Evolutionary conservation across 208 protist species (phyloP), one percentile per base, ranked within the genome.

Genomic region (Entamoeba moshkovskii): DNA sequence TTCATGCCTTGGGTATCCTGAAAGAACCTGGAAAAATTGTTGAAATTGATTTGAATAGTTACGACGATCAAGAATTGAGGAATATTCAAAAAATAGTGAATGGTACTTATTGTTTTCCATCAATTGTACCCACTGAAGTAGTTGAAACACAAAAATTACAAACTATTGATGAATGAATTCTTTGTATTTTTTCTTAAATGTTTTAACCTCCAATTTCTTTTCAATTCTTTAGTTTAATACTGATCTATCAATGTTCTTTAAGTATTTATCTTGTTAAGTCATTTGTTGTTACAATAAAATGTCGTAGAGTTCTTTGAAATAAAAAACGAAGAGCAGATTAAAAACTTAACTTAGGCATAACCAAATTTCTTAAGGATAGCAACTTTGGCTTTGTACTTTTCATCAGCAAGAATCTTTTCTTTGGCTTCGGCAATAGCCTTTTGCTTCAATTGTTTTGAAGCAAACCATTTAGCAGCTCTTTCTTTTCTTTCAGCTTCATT

Each of bases 401-500:
- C n/a, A 38, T 73, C 59, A 3, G 59, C 59, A 25, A 73, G n/a
- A 25, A 73, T 38, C n/a, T 73, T 73, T 42, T 73, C 59, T 73
- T 38, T 73, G 29, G 59, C 59, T 73, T 73, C 59, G 6, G 18
- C n/a, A 38, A 73, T 8, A 73, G 59, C n/a, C n/a, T 25, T 73
- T 25, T 25, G 29, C 29, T 73, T 73, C 59, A 42, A 42, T 42
- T 42, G 29, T 73, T 73, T 73, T 1, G 59, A 8, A 42, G 18
- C 59, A 38, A n/a, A 73, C 29, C n/a, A 73, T 38, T 73, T 73
- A 2, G 18, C 91, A 66, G 93, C 92, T 52, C 94, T 94, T 38
- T 93, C 95, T 94, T 97, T 97, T 73, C 98, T 95, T 95, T 98
- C 97, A 45, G 93, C 96, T 96, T 99, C 98, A 66, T 98, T 95